Conservation (phyloP, 371 early-diverging fungal genomes). For the Syncephalastrum racemosum region DNA sequence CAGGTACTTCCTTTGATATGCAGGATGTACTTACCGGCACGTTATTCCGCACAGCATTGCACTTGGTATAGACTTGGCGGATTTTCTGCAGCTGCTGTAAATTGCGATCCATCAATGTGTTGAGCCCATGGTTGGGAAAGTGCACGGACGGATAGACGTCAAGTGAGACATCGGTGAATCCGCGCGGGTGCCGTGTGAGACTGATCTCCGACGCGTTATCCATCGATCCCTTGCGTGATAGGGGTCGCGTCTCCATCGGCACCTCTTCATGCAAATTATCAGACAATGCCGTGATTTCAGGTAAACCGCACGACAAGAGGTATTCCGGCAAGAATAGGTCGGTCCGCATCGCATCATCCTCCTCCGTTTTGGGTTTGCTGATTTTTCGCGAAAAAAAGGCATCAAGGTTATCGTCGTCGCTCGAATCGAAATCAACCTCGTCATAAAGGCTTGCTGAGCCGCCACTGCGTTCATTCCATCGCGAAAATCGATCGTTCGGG, state of each 20-base stretch:
- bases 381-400: slow-evolving; percentile 56
- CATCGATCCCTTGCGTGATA: slow-evolving; percentile 7
- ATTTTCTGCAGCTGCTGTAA: slow-evolving; percentile 62
- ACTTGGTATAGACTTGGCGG: slow-evolving; percentile 72
- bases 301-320: slow-evolving; percentile 45
- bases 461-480: slow-evolving; percentile 36
- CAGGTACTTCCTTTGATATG: not conserved
- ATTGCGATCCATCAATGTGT: slow-evolving; percentile 60
- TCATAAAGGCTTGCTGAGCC: slow-evolving; percentile 36
- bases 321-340: slow-evolving; percentile 62
- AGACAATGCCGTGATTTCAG: slow-evolving; percentile 39
- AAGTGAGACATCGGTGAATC: slow-evolving; percentile 39
- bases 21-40: slow-evolving; percentile 44
- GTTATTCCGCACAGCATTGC: slow-evolving; percentile 68
- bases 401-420: slow-evolving; percentile 53
- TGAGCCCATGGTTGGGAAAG: slow-evolving; percentile 63
- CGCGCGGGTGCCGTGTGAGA: not conserved
- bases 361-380: slow-evolving; percentile 40
- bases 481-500: slow-evolving; percentile 30
- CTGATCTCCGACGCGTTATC: slow-evolving; percentile 3
- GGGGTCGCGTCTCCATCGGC: not conserved
- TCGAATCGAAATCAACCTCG: slow-evolving; percentile 50
- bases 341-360: slow-evolving; percentile 37
- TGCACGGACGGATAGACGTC: slow-evolving; percentile 62
- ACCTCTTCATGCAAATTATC: slow-evolving; percentile 16